These are phyloP conservation scores for Lactifluus subvellereus DNA, from an alignment of 768 basidiomycete genomes.

Conservation along the genomic window DNA sequence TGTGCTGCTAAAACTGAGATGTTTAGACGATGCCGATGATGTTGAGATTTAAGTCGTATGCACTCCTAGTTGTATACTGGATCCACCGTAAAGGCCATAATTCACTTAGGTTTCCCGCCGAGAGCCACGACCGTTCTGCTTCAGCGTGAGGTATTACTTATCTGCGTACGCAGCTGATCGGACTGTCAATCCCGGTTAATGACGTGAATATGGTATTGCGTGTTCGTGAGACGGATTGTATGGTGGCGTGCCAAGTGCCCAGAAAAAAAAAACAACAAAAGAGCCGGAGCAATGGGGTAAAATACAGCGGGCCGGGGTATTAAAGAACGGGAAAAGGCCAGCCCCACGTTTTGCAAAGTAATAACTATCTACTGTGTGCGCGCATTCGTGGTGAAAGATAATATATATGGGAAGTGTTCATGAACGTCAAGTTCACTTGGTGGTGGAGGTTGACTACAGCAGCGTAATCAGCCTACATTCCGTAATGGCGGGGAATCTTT, in stretches of 20 bases:
- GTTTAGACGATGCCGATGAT: constrained; percentile 47
- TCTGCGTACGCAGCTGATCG: not conserved
- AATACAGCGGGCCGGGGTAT: constrained; percentile 41
- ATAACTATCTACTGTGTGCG: constrained; percentile 21
- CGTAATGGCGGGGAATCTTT: constrained; percentile 21
- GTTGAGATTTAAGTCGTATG: constrained; percentile 37
- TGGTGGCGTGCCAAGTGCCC: constrained; percentile 31
- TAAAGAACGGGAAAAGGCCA: constrained; percentile 17
- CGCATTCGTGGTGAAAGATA: constrained; percentile 11
- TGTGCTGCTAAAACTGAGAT: constrained; percentile 49
- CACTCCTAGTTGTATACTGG: not conserved
- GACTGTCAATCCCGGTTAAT: constrained; percentile 11
- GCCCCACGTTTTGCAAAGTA: constrained; percentile 15
- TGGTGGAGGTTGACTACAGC: constrained; percentile 20
- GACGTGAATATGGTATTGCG: constrained; percentile 27
- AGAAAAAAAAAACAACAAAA: constrained; percentile 35
- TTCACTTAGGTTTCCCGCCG: not conserved
- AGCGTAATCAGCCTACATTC: constrained; percentile 18
- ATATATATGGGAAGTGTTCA: constrained; percentile 17
- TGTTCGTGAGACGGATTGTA: constrained; percentile 34
- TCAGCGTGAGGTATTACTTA: too few species aligned
- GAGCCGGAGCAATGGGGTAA: constrained; percentile 34
- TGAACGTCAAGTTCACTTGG: constrained; percentile 26
- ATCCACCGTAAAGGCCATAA: not conserved
- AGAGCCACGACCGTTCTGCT: not conserved